Conservation (phyloP, 257 asterid species). For the Rhazya stricta region DNA sequence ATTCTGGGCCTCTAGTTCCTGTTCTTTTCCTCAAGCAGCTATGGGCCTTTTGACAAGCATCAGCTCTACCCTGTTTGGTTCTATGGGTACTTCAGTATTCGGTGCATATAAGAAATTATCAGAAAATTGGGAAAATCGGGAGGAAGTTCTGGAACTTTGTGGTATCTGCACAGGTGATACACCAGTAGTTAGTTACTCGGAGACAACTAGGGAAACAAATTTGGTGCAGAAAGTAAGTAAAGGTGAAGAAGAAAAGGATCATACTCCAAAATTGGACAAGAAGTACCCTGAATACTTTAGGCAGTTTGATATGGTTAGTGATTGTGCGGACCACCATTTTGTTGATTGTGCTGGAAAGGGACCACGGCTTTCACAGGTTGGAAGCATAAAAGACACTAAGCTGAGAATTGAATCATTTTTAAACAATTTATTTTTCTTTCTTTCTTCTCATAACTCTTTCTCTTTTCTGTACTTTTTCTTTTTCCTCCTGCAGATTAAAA, state of each 20-base stretch:
- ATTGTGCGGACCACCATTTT: slow-evolving; percentile 83
- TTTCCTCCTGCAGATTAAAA: slow-evolving; percentile 43
- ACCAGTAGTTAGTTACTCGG: slow-evolving; percentile 22
- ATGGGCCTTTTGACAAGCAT: slow-evolving; percentile 45
- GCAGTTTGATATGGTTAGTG: slow-evolving; percentile 79
- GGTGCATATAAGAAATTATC: slow-evolving; percentile 42
- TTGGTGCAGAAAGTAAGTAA: slow-evolving; percentile 27
- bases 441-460: background rate
- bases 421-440: background rate
- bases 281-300: slow-evolving; percentile 33
- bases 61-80: slow-evolving; percentile 52
- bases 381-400: background rate
- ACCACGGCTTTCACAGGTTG: slow-evolving; percentile 53
- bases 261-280: slow-evolving; percentile 32
- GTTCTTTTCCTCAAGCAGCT: slow-evolving; percentile 58
- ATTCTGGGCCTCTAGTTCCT: slow-evolving; percentile 28
- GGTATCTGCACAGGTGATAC: slow-evolving; percentile 21
- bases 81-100: slow-evolving; percentile 38
- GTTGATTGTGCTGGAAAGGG: slow-evolving; percentile 45
- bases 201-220: slow-evolving; percentile 25
- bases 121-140: slow-evolving; percentile 30
- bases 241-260: slow-evolving; percentile 24
- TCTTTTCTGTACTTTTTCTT: slow-evolving; percentile 5
- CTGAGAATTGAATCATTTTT: background rate
- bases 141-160: slow-evolving; percentile 44